Percentiles rank a stretch among this genome's conserved stretches.
Conservation (phyloP, 2,329 filamentous ascomycete species). For the Hymenoscyphus occultus region DNA sequence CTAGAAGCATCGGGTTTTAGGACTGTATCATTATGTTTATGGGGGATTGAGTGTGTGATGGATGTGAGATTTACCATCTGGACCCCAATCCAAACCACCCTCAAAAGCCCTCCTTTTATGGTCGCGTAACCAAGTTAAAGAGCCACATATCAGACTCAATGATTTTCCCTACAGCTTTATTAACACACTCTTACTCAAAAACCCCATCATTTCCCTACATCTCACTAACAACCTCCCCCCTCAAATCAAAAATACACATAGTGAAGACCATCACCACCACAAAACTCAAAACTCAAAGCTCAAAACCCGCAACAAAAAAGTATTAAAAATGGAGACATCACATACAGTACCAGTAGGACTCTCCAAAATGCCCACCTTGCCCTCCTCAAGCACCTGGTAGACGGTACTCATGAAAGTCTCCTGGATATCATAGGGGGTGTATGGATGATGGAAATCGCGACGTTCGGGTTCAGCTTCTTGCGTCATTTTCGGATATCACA, state of each 20-base stretch:
- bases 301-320: no score
- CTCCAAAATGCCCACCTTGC: slow-evolving; percentile 69
- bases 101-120: slow-evolving; percentile 50
- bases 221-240: no score
- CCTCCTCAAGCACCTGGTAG: slow-evolving; percentile 63
- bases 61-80: slow-evolving; percentile 18
- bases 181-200: no score
- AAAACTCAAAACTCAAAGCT: neutral
- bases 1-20: slow-evolving; percentile 26
- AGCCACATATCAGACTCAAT: slow-evolving; percentile 67
- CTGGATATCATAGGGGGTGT: slow-evolving; percentile 68
- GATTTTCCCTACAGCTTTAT: slow-evolving; percentile 57
- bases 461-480: neutral
- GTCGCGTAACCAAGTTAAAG: slow-evolving; percentile 69
- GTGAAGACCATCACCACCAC: neutral
- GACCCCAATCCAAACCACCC: slow-evolving; percentile 29
- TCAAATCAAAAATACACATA: neutral
- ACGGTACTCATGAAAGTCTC: slow-evolving; percentile 67
- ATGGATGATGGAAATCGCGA: slow-evolving; percentile 65
- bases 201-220: no score
- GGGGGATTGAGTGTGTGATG: slow-evolving; percentile 1
- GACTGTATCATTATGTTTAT: neutral
- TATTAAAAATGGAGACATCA: neutral
- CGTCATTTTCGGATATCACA: neutral
- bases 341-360: slow-evolving; percentile 61